phyloP scores from a whole-genome alignment of 202 grass and related monocot genomes.

The Bolboschoenoplectus hybrid region DNA sequence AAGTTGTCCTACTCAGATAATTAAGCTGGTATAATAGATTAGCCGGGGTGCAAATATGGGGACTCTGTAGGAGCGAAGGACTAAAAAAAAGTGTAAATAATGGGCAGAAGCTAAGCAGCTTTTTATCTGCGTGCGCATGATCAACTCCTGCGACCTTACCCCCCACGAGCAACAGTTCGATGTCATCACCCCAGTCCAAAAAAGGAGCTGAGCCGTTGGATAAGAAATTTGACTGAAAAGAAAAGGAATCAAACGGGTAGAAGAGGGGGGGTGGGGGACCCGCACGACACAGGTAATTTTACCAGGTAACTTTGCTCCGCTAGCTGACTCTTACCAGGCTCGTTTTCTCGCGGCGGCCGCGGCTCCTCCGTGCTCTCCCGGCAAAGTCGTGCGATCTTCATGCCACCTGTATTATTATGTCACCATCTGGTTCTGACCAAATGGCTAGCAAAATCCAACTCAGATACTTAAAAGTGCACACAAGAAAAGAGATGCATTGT shows the following conservation, averaged over 20 bases:
- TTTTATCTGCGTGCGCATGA: constrained; percentile 21
- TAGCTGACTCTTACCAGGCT: constrained; percentile 44
- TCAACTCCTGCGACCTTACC: background rate
- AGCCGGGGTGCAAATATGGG: background rate
- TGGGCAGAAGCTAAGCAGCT: background rate
- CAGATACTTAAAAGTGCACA: constrained; percentile 1
- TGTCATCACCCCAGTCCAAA: background rate
- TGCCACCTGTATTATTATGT: constrained; percentile 18
- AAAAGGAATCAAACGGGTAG: background rate
- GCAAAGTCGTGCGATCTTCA: constrained; percentile 3
- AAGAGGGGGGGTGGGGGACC: no score
- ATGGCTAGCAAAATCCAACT: background rate
- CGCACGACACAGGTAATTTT: constrained; percentile 24
- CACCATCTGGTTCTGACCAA: background rate
- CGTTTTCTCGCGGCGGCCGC: constrained; percentile 36
- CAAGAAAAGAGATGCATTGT: background rate
- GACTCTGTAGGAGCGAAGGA: no score
- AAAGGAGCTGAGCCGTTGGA: background rate
- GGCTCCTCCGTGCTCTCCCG: constrained; percentile 37
- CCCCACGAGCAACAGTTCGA: constrained; percentile 11
- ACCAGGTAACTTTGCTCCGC: constrained; percentile 41
- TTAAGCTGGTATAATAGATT: background rate
- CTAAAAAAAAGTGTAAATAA: background rate
- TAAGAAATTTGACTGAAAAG: constrained; percentile 4
- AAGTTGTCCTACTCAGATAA: constrained; percentile 2